A percentile compares a stretch with the other conserved stretches of the same genome.
These are phyloP conservation scores for Thraustochytrium striatum DNA, from an alignment of 352 stramenopile species.

Conservation along the genomic window DNA sequence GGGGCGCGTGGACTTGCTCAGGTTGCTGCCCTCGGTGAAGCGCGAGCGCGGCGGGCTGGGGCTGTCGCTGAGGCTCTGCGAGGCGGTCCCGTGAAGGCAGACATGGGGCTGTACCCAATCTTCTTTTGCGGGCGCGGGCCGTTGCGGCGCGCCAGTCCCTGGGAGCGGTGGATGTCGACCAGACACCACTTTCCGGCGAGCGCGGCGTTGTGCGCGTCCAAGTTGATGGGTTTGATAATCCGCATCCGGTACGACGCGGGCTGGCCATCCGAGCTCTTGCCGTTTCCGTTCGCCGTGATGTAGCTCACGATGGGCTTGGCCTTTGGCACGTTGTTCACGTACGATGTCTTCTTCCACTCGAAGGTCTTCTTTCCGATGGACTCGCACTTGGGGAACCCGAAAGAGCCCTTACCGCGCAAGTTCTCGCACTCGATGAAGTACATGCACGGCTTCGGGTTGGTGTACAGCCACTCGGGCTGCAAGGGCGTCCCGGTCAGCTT, in stretches of 20 bases:
- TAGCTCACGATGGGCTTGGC: slow-evolving; percentile 28
- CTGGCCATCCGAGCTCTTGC: neutral
- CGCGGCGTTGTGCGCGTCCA: neutral
- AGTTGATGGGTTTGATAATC: slow-evolving; percentile 23
- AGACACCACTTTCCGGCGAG: neutral
- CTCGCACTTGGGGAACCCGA: slow-evolving; percentile 31
- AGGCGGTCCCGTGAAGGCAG: neutral
- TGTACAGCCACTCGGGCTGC: slow-evolving; percentile 31
- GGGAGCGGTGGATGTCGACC: slow-evolving; percentile 14
- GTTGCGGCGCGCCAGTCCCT: slow-evolving; percentile 7
- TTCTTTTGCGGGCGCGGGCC: slow-evolving; percentile 28
- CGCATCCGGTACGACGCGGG: slow-evolving; percentile 25
- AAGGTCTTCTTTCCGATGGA: slow-evolving; percentile 37
- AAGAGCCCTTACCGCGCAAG: slow-evolving; percentile 35
- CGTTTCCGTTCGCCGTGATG: slow-evolving; percentile 40
- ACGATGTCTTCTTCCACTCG: slow-evolving; percentile 47
- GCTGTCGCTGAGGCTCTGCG: neutral
- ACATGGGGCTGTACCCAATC: neutral
- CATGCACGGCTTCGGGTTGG: neutral
- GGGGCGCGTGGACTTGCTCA: too few species aligned
- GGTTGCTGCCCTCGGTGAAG: too few species aligned
- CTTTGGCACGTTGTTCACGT: slow-evolving; percentile 24
- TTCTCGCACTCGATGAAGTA: slow-evolving; percentile 43
- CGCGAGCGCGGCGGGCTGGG: neutral
- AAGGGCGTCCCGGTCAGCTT: slow-evolving; percentile 33